Evolutionary conservation across 805 yeast species (phyloP).

Genomic region (Pichia ethanolica): DNA sequence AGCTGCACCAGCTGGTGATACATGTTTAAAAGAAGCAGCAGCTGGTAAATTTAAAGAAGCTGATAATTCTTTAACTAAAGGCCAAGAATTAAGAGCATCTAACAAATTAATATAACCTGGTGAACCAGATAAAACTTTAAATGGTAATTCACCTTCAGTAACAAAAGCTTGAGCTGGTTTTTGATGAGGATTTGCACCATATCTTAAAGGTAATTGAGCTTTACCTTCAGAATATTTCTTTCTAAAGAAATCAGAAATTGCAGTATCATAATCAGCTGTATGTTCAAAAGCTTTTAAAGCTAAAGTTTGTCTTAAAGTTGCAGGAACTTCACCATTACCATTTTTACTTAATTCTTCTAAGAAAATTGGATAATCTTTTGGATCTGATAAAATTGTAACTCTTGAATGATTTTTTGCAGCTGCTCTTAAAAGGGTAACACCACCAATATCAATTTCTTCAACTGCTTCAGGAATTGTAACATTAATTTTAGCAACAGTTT

Average conservation of each 20-base stretch:
- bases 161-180: slow-evolving; percentile 98
- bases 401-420: slow-evolving; percentile 98
- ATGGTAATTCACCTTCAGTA: slow-evolving; percentile 79
- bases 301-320: slow-evolving; percentile 66
- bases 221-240: slow-evolving; percentile 88
- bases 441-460: slow-evolving; percentile 97
- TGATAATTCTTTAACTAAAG: slow-evolving; percentile 91
- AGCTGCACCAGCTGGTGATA: slow-evolving; percentile 98
- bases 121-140: slow-evolving; percentile 87
- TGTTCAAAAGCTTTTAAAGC: slow-evolving; percentile 98
- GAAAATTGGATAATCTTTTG: slow-evolving; percentile 83
- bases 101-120: slow-evolving; percentile 96
- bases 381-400: slow-evolving; percentile 93
- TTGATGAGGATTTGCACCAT: slow-evolving; percentile 99
- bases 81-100: slow-evolving; percentile 98
- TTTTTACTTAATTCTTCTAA: slow-evolving; percentile 57
- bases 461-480: slow-evolving; percentile 97
- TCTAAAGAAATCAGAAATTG: slow-evolving; percentile 95
- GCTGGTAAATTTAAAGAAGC: slow-evolving; percentile 95
- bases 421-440: slow-evolving; percentile 94
- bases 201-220: slow-evolving; percentile 89
- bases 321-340: slow-evolving; percentile 55
- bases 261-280: slow-evolving; percentile 95
- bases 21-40: slow-evolving; percentile 98
- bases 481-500: slow-evolving; percentile 90